phyloP scores from a whole-genome alignment of 495 filamentous ascomycete genomes.

The Penicillium cosmopolitanum region DNA sequence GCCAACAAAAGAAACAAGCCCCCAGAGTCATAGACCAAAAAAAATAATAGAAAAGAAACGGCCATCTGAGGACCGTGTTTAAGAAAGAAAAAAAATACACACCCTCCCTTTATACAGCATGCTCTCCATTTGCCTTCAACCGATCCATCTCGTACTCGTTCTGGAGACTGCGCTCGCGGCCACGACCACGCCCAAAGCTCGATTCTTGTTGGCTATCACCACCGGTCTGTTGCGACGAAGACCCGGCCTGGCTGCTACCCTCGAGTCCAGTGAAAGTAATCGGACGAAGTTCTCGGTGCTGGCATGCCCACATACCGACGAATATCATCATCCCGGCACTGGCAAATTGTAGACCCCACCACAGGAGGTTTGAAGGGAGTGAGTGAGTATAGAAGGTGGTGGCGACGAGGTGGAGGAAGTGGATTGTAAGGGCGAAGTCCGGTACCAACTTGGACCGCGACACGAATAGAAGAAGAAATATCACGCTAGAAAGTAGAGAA shows the following conservation, averaged over 20 bases:
- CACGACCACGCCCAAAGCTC: constrained; percentile 40
- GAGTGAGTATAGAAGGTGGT: constrained; percentile 74
- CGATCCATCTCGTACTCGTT: constrained; percentile 85
- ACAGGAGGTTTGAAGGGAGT: constrained; percentile 74
- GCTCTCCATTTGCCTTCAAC: constrained; percentile 54
- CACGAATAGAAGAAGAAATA: constrained; percentile 78
- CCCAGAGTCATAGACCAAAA: constrained; percentile 13
- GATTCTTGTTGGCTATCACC: constrained; percentile 32
- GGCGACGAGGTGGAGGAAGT: constrained; percentile 81
- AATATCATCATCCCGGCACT: constrained; percentile 71
- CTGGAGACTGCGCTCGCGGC: constrained; percentile 45
- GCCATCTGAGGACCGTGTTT: neutral
- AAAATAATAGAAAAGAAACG: constrained; percentile 5
- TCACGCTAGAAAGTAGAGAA: constrained; percentile 43
- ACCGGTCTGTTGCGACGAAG: constrained; percentile 27
- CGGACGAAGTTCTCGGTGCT: constrained; percentile 83
- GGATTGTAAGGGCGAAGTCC: constrained; percentile 90
- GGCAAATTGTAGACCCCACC: constrained; percentile 81
- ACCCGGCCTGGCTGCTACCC: constrained; percentile 25
- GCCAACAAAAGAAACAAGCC: constrained; percentile 9
- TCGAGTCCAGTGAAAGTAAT: constrained; percentile 79
- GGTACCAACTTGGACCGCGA: constrained; percentile 87
- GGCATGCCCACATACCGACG: constrained; percentile 87
- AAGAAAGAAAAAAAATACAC: constrained; percentile 3
- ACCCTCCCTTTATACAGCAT: constrained; percentile 33